Evolutionary conservation across 768 basidiomycete genomes (phyloP), one percentile per base, ranked within the genome.

Genomic region (Daedaleopsis sinensis): DNA sequence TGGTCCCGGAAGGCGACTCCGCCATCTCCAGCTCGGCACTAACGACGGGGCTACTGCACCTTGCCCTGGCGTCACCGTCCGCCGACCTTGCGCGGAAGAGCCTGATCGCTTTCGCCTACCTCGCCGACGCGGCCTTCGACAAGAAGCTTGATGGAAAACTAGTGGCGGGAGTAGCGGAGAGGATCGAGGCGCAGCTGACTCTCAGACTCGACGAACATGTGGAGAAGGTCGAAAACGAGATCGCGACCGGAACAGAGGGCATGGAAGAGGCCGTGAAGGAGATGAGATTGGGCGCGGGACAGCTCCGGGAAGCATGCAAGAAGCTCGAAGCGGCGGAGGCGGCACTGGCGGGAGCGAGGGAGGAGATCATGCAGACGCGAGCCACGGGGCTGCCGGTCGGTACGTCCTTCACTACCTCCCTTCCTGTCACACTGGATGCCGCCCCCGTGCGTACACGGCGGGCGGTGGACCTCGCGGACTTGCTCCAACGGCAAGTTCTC

Each of bases 91-190:
- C 59, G 2, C 1, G 37, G 6, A 8, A 48, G 8, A 52, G 59
- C 2, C 59, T 60, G 3, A 55, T 60, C 38, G 53, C 52, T 12
- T 42, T 60, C 59, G 52, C 59, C 16, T n/a, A 49, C 19, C 36
- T 60, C 16, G 59, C 59, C 1, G 38, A 21, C 21, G 52, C 12
- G 3, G 21, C 42, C 8, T 7, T 43, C 46, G 19, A 2, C 5
- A 13, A 39, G n/a, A 10, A 21, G 1, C 0, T 15, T 2, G 52
- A 48, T 12, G 19, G 19, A 4, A 24, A 36, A 15, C 43, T 55
- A 24, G 53, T 36, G 52, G 35, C 21, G 4, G 36, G 10, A 0
- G 46, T 60, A 11, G 13, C 49, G 2, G 59, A 60, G 47, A 43
- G 44, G 12, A 52, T 15, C 38, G 8, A 6, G 37, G n/a, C n/a